phyloP scores from a whole-genome alignment of 108 stramenopile species.

The Conticribra guillardii region DNA sequence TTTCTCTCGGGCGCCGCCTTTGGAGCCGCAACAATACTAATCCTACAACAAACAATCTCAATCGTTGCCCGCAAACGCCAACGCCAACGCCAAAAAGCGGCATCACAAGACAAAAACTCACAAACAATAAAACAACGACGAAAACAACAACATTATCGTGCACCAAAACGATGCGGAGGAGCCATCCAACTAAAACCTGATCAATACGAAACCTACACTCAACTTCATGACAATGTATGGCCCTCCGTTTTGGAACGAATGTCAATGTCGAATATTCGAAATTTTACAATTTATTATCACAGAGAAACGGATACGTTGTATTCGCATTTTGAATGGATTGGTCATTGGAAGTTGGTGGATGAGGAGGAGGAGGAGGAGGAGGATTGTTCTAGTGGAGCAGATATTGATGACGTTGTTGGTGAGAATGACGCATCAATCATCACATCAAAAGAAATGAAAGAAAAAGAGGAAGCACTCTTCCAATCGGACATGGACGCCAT shows the following conservation, averaged over 20 bases:
- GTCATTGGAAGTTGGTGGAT: constrained; percentile 9
- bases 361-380: not conserved
- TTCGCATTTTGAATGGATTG: constrained; percentile 48
- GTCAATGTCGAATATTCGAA: constrained; percentile 34
- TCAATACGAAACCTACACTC: constrained; percentile 18
- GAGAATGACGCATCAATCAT: too few species aligned
- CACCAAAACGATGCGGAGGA: constrained; percentile 20
- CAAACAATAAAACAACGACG: too few species aligned
- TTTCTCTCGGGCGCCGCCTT: too few species aligned
- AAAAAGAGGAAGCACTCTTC: constrained; percentile 19
- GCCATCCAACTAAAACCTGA: constrained; percentile 24
- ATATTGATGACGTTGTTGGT: too few species aligned
- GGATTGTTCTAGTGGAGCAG: too few species aligned
- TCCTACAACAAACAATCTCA: too few species aligned
- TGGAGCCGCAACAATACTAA: too few species aligned
- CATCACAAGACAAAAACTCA: too few species aligned
- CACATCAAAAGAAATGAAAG: not conserved
- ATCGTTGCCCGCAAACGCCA: too few species aligned
- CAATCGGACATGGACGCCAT: constrained; percentile 34
- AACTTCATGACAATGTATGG: constrained; percentile 44
- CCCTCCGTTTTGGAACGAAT: constrained; percentile 27
- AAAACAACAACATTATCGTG: too few species aligned
- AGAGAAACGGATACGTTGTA: constrained; percentile 34
- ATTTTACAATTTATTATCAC: constrained; percentile 46
- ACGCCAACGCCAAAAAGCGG: too few species aligned